Base-by-base conservation (phyloP, 2,329 filamentous ascomycete species). In the Samsoniella hepiali region DNA sequence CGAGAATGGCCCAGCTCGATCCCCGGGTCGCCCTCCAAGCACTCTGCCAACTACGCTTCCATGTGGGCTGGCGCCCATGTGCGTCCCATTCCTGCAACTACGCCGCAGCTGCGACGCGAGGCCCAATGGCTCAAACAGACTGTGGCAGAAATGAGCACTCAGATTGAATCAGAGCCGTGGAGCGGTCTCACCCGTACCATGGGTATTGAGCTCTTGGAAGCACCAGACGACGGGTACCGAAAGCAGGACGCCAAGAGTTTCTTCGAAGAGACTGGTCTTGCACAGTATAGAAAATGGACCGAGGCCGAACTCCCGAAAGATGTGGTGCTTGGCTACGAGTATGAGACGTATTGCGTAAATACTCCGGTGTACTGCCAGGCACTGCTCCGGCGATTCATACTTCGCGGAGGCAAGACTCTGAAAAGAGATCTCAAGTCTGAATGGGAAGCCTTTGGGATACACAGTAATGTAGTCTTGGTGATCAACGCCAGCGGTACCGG, bases 41-140 rank as follows among this genome's bases (percentile, higher is more conserved):
- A 74, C 60, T 76, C 74, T 0, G 66, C 68, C 29, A 69, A 85
- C 73, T 86, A 80, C 69, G 81, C 83, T 15, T 85, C 83, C 36
- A 82, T 83, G 58, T 85, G 82, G 83, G 83, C 78, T 42, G 83
- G 83, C 11, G 83, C 83, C 2, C 82, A 86, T 68, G 82, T 84
- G 66, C 78, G 82, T 47, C 82, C 79, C 68, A 79, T 84, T 40
- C 79, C 79, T 1, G 73, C 69, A 1, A 69, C 69, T 7, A 74
- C 73, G 6, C 66, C 73, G 1, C 74, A 76, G 53, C 63, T 75
- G 1, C 66, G 57, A 5, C 70, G 70, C 27, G 74, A 76, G 62
- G 74, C 74, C 1, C 53, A 62, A 1, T 76, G 74, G 74, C 53
- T 76, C 1, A 74, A 68, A 62, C 40, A 63, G 1, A 72, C 74